A percentile compares a stretch with the other conserved stretches of the same genome.
phyloP scores from a whole-genome alignment of 2,329 filamentous ascomycete species.

The Kalmusia sp. region DNA sequence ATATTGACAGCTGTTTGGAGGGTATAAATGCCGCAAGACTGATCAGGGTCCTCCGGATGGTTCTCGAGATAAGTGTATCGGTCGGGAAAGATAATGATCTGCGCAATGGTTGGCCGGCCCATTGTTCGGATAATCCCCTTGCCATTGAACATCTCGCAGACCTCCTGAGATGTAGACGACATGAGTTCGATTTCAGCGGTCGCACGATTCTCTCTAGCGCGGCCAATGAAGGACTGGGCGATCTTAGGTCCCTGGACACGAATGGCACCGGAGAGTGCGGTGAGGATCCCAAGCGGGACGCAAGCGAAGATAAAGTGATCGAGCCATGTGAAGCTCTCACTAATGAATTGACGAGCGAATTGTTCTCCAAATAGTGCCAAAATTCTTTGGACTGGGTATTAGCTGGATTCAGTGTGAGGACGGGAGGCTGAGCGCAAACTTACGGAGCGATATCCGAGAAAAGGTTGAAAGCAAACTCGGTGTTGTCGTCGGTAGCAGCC shows the following conservation, averaged over 20 bases:
- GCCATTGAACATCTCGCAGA: slow-evolving; percentile 36
- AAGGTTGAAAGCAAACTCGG: neutral
- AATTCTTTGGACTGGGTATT: no score
- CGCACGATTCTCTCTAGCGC: slow-evolving; percentile 16
- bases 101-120: slow-evolving; percentile 15
- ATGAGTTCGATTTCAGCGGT: slow-evolving; percentile 36
- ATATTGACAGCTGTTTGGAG: neutral
- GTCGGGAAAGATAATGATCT: slow-evolving; percentile 15
- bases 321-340: slow-evolving; percentile 13
- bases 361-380: slow-evolving; percentile 24
- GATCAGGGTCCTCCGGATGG: neutral
- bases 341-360: slow-evolving; percentile 23
- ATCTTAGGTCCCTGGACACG: slow-evolving; percentile 26
- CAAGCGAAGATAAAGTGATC: slow-evolving; percentile 25
- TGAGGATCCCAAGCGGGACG: slow-evolving; percentile 35
- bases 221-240: slow-evolving; percentile 12
- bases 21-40: slow-evolving; percentile 3
- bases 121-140: slow-evolving; percentile 23
- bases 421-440: neutral
- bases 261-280: slow-evolving; percentile 29
- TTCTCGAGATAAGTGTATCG: neutral
- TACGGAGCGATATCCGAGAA: neutral
- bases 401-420: no score
- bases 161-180: slow-evolving; percentile 37
- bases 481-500: neutral